Evolutionary conservation across 2,329 filamentous ascomycete genomes (phyloP), one percentile per base, ranked within the genome.

Genomic region (Sclerotinia subarctica): DNA sequence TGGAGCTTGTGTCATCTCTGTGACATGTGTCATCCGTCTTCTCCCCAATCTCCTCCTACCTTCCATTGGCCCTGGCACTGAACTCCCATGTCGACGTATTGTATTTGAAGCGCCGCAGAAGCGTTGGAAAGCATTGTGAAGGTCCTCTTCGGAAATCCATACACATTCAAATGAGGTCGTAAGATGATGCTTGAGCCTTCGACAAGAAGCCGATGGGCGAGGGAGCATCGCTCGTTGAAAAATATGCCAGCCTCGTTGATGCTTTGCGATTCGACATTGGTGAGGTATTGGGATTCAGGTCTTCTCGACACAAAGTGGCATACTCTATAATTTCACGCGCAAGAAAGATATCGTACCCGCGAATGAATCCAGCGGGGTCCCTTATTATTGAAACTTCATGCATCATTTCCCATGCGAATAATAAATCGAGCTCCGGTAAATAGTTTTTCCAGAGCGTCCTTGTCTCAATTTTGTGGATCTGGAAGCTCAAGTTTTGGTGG

Each of bases 61-160:
- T 67, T 78, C 77, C 71, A 78, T 66, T 6, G 77, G 77, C n/a
- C 76, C 77, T 26, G 77, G 77, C 10, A 77, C 74, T 54, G 73
- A 77, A 69, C 76, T 78, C 38, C 76, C 77, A 76, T 78, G 67
- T 17, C 77, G 76, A 63, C 73, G 73, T 17, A 68, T 62, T n/a
- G 71, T 70, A 51, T 70, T 73, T 26, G 78, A 79, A 1, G 75
- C 69, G 51, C 74, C 71, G 64, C 76, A 80, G 73, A 81, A 84
- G 24, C 81, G 79, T 58, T 82, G 80, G 72, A 87, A 85, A 3
- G 83, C 82, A 64, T 79, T 77, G 32, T 79, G 77, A 19, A 90
- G 81, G 32, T 84, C 72, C 57, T 85, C 80, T 72, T 90, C 88
- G 42, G 84, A 82, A 70, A 90, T 82, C 86, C 87, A 90, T 72